A percentile compares a stretch with the other conserved stretches of the same genome.
Evolutionary conservation across 169 alveolate species (phyloP).

Genomic region (Plasmodium inui): DNA sequence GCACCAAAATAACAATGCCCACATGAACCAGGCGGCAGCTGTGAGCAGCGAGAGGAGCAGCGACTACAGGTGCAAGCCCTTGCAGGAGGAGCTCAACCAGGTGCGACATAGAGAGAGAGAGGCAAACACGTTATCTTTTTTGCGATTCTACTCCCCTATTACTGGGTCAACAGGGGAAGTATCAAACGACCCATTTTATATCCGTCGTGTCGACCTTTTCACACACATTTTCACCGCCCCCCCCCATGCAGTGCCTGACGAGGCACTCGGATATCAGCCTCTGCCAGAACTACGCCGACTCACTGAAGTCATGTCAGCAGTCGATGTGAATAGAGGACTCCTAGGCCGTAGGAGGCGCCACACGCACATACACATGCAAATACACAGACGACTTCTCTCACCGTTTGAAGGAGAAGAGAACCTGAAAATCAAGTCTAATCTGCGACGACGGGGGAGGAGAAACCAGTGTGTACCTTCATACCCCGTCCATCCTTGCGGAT

Average conservation of each 20-base stretch:
- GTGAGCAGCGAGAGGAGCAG: conserved; percentile 41
- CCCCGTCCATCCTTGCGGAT: not conserved
- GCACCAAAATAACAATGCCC: conserved; percentile 48
- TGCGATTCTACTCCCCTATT: not conserved
- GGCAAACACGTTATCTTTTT: not conserved
- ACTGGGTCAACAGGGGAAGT: not conserved
- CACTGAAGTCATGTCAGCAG: conserved; percentile 72
- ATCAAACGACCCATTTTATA: not conserved
- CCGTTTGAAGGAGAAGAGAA: not conserved
- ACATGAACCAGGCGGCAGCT: conserved; percentile 54
- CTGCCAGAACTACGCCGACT: conserved; percentile 75
- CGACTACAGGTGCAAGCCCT: conserved; percentile 30
- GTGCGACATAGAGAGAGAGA: conserved; percentile 1
- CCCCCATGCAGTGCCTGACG: conserved; percentile 42
- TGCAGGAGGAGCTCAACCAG: conserved; percentile 63
- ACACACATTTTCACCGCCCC: not conserved
- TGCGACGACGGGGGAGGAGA: not conserved
- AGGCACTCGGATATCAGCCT: conserved; percentile 67
- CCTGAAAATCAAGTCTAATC: not conserved
- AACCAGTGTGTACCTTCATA: not conserved
- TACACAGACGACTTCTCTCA: not conserved
- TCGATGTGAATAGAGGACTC: conserved; percentile 30
- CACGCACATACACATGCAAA: not conserved
- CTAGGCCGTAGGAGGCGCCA: not conserved
- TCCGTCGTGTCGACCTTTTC: not conserved